Evolutionary conservation across 345 rosid species (phyloP), one percentile per base, ranked within the genome.

Genomic region (Gossypium sturtianum): DNA sequence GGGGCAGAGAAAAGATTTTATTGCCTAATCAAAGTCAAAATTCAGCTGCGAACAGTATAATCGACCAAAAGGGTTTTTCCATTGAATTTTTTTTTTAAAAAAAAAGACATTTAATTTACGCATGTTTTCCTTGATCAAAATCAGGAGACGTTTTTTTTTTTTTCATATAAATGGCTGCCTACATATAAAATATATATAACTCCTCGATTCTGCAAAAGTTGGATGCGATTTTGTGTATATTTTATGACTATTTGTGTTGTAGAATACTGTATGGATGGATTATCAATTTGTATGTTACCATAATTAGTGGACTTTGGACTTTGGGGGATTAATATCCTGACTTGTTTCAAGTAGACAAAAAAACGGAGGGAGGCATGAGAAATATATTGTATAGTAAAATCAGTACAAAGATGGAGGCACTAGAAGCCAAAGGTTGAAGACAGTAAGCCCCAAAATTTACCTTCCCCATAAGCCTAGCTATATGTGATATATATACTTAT

Each of bases 401-500:
- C 54, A 51, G 63, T 59, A 11, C 12, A 62, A 62, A 63, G 41
- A 17, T 12, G 29, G 71, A 66, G 53, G 52, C 70, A 70, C 74
- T 38, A 22, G 53, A 44, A 57, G 38, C 60, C 71, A 77, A 48
- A 74, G 44, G 19, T 20, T 58, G 70, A 64, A 13, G 80, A 27
- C 22, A 38, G 53, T 56, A 52, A 63, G 67, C 71, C 27, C 27
- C 47, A 70, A 73, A 73, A 58, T 73, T 80, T 77, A n/a, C 73
- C 78, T 73, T 70, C 75, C 83, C 83, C 59, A 67, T 72, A 34
- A 54, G 22, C 20, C 58, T 34, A 34, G 41, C 41, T 19, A 2
- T 56, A 4, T 38, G n/a, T 69, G 63, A 27, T 25, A 53, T 25
- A 47, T 53, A 74, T 67, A 43, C 43, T 38, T 65, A 17, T 38